phyloP scores from a whole-genome alignment of 768 basidiomycete genomes.

The Lyophyllum shimeji region DNA sequence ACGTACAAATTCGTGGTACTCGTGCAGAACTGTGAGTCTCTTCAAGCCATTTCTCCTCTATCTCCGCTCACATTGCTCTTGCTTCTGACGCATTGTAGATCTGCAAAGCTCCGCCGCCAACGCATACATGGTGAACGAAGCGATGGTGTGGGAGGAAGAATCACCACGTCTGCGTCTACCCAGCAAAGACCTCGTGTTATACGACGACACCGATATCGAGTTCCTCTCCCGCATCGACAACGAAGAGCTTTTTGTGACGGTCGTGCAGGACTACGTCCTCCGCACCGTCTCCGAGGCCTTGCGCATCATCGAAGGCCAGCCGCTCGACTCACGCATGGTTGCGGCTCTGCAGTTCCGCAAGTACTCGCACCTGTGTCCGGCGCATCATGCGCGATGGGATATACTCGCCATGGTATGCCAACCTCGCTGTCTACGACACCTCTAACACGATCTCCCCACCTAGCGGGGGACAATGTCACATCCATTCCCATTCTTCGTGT shows the following conservation, averaged over 20 bases:
- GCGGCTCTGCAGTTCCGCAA: conserved; percentile 16
- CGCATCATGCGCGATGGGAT: conserved; percentile 26
- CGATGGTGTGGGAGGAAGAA: conserved; percentile 4
- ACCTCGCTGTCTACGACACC: neutral
- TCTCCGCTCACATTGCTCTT: neutral
- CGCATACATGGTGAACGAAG: conserved; percentile 6
- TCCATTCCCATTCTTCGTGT: conserved; percentile 18
- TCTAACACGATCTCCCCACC: neutral
- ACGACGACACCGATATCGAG: conserved; percentile 14
- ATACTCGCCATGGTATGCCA: conserved; percentile 20
- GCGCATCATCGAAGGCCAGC: conserved; percentile 11
- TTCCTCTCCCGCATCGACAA: conserved; percentile 19
- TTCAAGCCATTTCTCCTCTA: neutral
- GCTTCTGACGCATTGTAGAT: neutral
- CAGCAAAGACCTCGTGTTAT: conserved; percentile 11
- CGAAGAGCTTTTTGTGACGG: conserved; percentile 14
- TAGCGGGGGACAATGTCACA: conserved; percentile 13
- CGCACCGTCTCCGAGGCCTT: conserved; percentile 19
- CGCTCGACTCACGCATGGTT: conserved; percentile 7
- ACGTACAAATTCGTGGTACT: conserved; percentile 7
- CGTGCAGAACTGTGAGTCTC: conserved; percentile 2
- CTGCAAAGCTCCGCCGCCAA: conserved; percentile 1
- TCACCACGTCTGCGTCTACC: conserved; percentile 17
- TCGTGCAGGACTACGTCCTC: conserved; percentile 21
- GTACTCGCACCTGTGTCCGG: conserved; percentile 17